Evolutionary conservation across 1,284 basidiomycete genomes (phyloP), one percentile per base, ranked within the genome.

Genomic region (Schizophyllum commune): DNA sequence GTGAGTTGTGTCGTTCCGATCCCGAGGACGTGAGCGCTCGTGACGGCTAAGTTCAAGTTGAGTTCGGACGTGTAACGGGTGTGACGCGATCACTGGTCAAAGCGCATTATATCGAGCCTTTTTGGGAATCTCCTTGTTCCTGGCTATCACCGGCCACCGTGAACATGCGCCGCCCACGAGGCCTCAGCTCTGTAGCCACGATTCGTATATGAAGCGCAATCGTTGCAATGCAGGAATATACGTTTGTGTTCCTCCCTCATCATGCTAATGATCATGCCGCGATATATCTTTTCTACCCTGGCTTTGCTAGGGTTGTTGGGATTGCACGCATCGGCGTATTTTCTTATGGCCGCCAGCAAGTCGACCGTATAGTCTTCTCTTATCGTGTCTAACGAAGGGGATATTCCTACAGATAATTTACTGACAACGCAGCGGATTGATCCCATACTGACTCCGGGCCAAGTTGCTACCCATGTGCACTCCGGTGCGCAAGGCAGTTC

Each of bases 381-480:
- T n/a, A n/a, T n/a, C n/a, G n/a, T n/a, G n/a, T 51, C 47, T 51
- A 11, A 51, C n/a, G 11, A 11, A 11, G 11, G 47, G n/a, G 47
- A 11, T 11, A 11, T 11, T 51, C 47, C 11, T 51, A 11, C 47
- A 51, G 53, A 55, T 27, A 55, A 55, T 11, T 2, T 55, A 20
- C 27, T 55, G 53, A 55, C 53, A 21, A 55, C 53, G 9, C 53
- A 55, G 19, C 53, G 53, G 9, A 55, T 55, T 13, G 53, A 55
- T 11, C 53, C 53, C 53, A 55, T 55, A 11, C 11, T 55, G 20
- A 55, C 19, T 4, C 74, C 76, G 11, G 77, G 76, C 7, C 61
- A 62, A 47, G 72, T 79, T 33, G 72, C 77, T 9, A 70, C 69
- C 4, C 78, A 80, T 67, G 73, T 72, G 6, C 78, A 80, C 65